Evolutionary conservation across 306 rosid species (phyloP), one percentile per base, ranked within the genome.

Genomic region (Inga leiocalycina): DNA sequence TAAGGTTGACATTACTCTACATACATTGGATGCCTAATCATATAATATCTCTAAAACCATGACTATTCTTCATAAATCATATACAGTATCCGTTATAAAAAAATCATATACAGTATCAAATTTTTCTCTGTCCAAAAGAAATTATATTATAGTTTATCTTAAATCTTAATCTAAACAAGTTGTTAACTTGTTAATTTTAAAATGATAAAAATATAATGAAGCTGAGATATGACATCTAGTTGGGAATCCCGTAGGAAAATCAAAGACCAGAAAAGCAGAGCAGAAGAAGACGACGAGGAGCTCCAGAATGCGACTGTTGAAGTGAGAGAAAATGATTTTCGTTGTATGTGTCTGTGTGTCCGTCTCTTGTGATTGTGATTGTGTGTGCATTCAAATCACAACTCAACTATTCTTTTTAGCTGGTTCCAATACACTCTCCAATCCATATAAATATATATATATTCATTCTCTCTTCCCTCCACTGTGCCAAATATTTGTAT

Each of bases 271-370:
- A 16, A 8, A 24, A 12, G 17, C 12, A 22, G 69, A 41, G 32
- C 73, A 10, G 34, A 74, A 73, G 46, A 37, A 12, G 43, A 57
- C 17, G 77, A 79, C 22, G 75, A 71, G 54, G 37, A 44, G 24
- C n/a, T 44, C 37, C 37, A 73, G 44, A 72, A 68, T 32, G 78
- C 8, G 41, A 80, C 79, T 76, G 41, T 76, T 35, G n/a, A 20
- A 41, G 79, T 69, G 56, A 70, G 44, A 54, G 74, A 73, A 6
- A 68, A 65, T 14, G 74, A 75, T 68, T 68, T 81, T 85, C 12
- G 54, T 20, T 39, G 74, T 70, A 52, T 20, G 72, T 66, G 12
- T 51, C 20, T 51, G 22, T 51, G 20, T 52, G 59, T 52, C 59
- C 17, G 59, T 16, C 15, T 15, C 10, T 66, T 44, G 75, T 70